Evolutionary conservation across 1,284 basidiomycete genomes (phyloP), one percentile per base, ranked within the genome.

Genomic region (Leccinum pachyderme): DNA sequence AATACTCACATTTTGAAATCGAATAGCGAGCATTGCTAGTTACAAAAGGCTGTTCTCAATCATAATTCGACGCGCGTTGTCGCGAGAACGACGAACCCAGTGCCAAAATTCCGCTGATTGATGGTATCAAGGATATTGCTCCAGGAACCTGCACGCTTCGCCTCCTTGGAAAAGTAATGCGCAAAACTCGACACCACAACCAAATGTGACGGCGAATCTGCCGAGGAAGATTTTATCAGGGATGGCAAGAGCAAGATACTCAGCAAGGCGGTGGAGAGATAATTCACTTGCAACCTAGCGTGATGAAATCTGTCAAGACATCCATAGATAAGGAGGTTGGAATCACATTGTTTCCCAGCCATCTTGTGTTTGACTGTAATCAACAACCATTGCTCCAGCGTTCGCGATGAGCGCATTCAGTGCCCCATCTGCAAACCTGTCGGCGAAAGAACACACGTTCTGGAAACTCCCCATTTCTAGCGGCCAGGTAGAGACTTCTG

Each of bases 1-100:
- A 11, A n/a, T 37, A 55, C 68, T 37, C 53, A 73, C 73, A 49
- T 60, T 76, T 75, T 2, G 74, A 63, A 22, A 66, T 44, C 11
- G 53, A 46, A 58, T 75, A 76, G 7, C 72, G 71, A 31, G 5
- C 7, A 3, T 5, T 0, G 18, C 64, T 66, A n/a, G 11, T 33
- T 0, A 5, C 4, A 28, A 28, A 22, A 24, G 27, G 25, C 15
- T 7, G 6, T 7, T 31, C n/a, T 62, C 25, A 8, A 48, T 48
- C 25, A 47, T 11, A 3, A 33, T 18, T 28, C 9, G 2, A 15
- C 12, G 33, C 22, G 28, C 15, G 33, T 18, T 18, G 27, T 28
- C 7, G 9, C 13, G 43, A 39, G 11, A 32, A 13, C n/a, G 27
- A 58, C 65, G 6, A 0, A 66, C 63, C 51, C 8, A n/a, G 46